Conservation (phyloP, 2,329 filamentous ascomycete genomes). For the Botryotinia narcissicola region DNA sequence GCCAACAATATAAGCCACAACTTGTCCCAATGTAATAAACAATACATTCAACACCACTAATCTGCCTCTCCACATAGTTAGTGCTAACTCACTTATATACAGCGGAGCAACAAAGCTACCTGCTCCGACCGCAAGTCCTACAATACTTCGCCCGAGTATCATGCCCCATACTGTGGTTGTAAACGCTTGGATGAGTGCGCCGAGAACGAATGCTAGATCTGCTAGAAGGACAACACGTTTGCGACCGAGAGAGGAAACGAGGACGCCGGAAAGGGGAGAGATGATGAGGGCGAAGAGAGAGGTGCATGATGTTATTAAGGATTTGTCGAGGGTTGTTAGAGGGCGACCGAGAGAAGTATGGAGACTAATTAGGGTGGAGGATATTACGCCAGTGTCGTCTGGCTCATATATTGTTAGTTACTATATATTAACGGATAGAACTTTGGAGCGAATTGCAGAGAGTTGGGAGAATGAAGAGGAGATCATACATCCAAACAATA, state of each 20-base stretch:
- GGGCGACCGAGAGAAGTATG: constrained; percentile 54
- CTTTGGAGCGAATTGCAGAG: not conserved
- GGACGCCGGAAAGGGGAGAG: constrained; percentile 62
- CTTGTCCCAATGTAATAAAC: constrained; percentile 84
- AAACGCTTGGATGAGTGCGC: constrained; percentile 63
- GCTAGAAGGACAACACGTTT: constrained; percentile 62
- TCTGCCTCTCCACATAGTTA: constrained; percentile 70
- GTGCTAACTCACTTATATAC: constrained; percentile 85
- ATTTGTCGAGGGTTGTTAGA: constrained; percentile 64
- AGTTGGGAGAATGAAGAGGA: not conserved
- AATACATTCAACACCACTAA: constrained; percentile 79
- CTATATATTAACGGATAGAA: not conserved
- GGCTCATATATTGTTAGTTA: not conserved
- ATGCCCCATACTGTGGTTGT: constrained; percentile 59
- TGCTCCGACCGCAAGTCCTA: constrained; percentile 71
- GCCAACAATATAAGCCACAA: constrained; percentile 81
- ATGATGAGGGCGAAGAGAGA: constrained; percentile 63
- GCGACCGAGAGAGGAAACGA: constrained; percentile 61
- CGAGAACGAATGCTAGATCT: constrained; percentile 65
- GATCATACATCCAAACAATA: constrained; percentile 62
- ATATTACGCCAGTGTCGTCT: constrained; percentile 55
- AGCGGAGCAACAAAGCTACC: constrained; percentile 81
- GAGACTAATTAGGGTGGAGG: constrained; percentile 64
- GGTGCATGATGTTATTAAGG: constrained; percentile 67
- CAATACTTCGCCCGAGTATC: constrained; percentile 65